Percentiles rank a stretch among this genome's conserved stretches.
Conservation (phyloP, 805 yeast genomes). For the Sungouiozyma intestinalis region DNA sequence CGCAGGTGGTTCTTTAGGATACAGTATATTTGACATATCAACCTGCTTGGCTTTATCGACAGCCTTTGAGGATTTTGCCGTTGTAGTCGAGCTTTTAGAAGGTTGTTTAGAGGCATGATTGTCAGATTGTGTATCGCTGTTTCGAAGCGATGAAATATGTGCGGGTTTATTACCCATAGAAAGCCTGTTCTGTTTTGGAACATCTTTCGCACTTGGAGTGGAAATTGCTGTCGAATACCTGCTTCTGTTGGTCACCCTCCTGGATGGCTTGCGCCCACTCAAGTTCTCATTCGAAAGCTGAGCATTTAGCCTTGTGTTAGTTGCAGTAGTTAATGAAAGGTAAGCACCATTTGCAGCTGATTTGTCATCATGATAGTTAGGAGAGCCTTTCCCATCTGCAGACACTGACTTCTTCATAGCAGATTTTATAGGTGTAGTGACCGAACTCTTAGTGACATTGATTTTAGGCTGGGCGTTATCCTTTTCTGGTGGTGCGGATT, state of each 20-base stretch:
- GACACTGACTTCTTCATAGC: slow-evolving; percentile 30
- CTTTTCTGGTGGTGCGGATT: no score
- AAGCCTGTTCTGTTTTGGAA: slow-evolving; percentile 6
- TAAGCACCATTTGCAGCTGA: slow-evolving; percentile 54
- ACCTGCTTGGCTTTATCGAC: slow-evolving; percentile 4
- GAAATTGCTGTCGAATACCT: neutral
- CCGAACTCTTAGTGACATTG: neutral
- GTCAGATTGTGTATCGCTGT: neutral
- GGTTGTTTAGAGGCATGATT: neutral
- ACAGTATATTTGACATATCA: slow-evolving; percentile 13
- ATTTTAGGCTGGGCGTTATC: neutral
- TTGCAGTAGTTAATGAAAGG: slow-evolving; percentile 63
- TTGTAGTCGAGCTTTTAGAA: neutral
- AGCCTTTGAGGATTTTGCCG: neutral
- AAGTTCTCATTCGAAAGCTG: slow-evolving; percentile 35
- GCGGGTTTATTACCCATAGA: slow-evolving; percentile 5
- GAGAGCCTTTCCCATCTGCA: slow-evolving; percentile 9
- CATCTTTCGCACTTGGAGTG: slow-evolving; percentile 2
- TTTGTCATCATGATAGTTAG: slow-evolving; percentile 8
- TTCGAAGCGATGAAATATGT: neutral
- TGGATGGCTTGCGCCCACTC: slow-evolving; percentile 4
- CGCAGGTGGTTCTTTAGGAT: slow-evolving; percentile 33
- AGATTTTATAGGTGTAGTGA: slow-evolving; percentile 34
- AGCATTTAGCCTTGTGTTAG: slow-evolving; percentile 66
- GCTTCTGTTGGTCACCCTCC: slow-evolving; percentile 2